A percentile compares a stretch with the other conserved stretches of the same genome.
Evolutionary conservation across 495 filamentous ascomycete genomes (phyloP).

Genomic region (Talaromyces wortmannii): DNA sequence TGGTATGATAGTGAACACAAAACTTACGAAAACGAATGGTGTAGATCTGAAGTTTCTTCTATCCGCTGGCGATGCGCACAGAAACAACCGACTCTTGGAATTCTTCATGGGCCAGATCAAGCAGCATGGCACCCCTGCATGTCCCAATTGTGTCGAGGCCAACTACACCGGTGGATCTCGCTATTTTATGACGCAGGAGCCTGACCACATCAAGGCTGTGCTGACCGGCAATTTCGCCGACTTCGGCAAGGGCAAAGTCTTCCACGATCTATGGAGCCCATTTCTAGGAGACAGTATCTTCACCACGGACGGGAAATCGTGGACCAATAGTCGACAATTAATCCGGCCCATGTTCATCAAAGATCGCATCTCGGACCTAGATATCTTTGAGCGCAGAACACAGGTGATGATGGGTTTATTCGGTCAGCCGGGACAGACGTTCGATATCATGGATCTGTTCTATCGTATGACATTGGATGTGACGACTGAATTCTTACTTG

Average conservation of each 20-base stretch:
- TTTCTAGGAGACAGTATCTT: slow-evolving; percentile 80
- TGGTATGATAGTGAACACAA: too few species aligned
- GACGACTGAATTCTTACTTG: slow-evolving; percentile 82
- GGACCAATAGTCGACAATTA: slow-evolving; percentile 68
- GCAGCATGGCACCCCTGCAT: slow-evolving; percentile 18
- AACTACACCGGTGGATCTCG: slow-evolving; percentile 22
- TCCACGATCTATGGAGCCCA: slow-evolving; percentile 61
- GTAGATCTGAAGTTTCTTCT: background rate
- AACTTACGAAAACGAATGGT: background rate
- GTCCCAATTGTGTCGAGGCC: slow-evolving; percentile 30
- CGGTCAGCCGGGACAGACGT: slow-evolving; percentile 29
- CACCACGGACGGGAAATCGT: slow-evolving; percentile 62
- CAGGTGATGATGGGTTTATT: slow-evolving; percentile 57
- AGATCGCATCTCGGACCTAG: slow-evolving; percentile 72
- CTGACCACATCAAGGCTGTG: slow-evolving; percentile 65
- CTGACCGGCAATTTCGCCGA: slow-evolving; percentile 65
- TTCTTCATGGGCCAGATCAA: slow-evolving; percentile 18
- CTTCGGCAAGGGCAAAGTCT: slow-evolving; percentile 64
- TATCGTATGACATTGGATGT: slow-evolving; percentile 78
- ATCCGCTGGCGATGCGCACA: slow-evolving; percentile 9
- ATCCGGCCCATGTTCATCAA: slow-evolving; percentile 79
- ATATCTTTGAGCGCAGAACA: slow-evolving; percentile 72
- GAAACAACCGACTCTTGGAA: slow-evolving; percentile 23
- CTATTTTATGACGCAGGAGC: slow-evolving; percentile 52
- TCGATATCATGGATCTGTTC: slow-evolving; percentile 68